Base-by-base conservation (phyloP, 768 basidiomycete species). In the Mycena latifolia region DNA sequence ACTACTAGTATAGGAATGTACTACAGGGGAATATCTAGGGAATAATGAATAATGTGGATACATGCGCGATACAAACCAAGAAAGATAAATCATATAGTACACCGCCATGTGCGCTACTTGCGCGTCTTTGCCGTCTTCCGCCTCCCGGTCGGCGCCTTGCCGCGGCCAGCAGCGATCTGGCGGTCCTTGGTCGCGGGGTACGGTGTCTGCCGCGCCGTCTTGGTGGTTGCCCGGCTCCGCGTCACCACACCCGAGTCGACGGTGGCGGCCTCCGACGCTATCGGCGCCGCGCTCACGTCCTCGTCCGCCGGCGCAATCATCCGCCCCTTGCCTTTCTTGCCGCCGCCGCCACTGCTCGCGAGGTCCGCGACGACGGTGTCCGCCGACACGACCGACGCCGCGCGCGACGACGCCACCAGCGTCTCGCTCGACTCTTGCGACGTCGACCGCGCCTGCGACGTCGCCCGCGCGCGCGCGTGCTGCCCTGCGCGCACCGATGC, bases 301-400 rank as follows among this genome's bases (percentile, higher is more conserved):
- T 20, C 62, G 28, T 70, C 61, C n/a, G 58, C 73, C 69, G 47
- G 20, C 27, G 45, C 25, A 14, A 45, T 66, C 66, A 62, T 46
- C 60, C 71, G 52, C 52, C n/a, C n/a, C n/a, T n/a, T n/a, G n/a
- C n/a, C n/a, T n/a, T n/a, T n/a, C n/a, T n/a, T n/a, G n/a, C n/a
- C n/a, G n/a, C n/a, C n/a, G n/a, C n/a, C n/a, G n/a, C n/a, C n/a
- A n/a, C n/a, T n/a, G n/a, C n/a, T n/a, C n/a, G n/a, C 47, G 5
- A 28, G 54, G 48, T 43, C 51, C 0, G 22, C 67, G 27, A 84
- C 79, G 12, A 71, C 76, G 3, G 84, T 85, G 43, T 73, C 73
- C 35, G 77, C 75, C 11, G 82, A 82, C 27, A 73, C 61, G n/a
- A 83, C 78, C 24, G 83, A 84, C 33, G 73, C 64, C 29, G 79